These are phyloP conservation scores for Sesbania bispinosa DNA, from an alignment of 306 rosid genomes.

Conservation along the genomic window DNA sequence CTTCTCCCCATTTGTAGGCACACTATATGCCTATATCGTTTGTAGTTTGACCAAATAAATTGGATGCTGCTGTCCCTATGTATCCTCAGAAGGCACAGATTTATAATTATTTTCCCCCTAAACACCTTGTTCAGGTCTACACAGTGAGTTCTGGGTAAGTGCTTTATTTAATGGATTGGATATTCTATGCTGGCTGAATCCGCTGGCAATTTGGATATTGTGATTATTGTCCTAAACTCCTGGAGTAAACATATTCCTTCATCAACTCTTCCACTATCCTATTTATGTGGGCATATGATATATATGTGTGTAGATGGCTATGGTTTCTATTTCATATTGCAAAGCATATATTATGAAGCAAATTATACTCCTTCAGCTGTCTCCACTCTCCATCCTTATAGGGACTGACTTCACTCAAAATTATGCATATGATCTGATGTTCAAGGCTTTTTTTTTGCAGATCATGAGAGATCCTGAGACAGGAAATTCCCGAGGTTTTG, in stretches of 20 bases:
- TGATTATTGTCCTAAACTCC: background rate
- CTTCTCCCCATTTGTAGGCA: conserved; percentile 5
- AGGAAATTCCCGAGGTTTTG: conserved; percentile 97
- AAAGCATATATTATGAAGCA: background rate
- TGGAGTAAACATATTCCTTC: background rate
- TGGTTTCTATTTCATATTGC: background rate
- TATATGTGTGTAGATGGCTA: background rate
- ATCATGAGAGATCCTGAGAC: conserved; percentile 99
- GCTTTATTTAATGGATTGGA: background rate
- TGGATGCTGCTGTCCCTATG: background rate
- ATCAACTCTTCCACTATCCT: background rate
- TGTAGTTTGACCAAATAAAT: background rate
- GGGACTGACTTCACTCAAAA: conserved; percentile 5
- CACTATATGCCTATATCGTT: background rate
- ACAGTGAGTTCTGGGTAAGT: background rate
- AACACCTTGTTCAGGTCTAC: background rate
- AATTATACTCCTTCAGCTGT: background rate
- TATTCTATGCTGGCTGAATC: background rate
- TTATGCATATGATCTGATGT: conserved; percentile 28
- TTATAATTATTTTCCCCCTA: background rate
- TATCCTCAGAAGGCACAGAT: background rate
- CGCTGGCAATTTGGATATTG: background rate
- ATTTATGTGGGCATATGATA: conserved; percentile 8
- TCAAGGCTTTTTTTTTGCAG: conserved; percentile 38
- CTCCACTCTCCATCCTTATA: background rate